Evolutionary conservation across 108 stramenopile genomes (phyloP), one percentile per base, ranked within the genome.

Genomic region (Cyclostephanos tholiformis): DNA sequence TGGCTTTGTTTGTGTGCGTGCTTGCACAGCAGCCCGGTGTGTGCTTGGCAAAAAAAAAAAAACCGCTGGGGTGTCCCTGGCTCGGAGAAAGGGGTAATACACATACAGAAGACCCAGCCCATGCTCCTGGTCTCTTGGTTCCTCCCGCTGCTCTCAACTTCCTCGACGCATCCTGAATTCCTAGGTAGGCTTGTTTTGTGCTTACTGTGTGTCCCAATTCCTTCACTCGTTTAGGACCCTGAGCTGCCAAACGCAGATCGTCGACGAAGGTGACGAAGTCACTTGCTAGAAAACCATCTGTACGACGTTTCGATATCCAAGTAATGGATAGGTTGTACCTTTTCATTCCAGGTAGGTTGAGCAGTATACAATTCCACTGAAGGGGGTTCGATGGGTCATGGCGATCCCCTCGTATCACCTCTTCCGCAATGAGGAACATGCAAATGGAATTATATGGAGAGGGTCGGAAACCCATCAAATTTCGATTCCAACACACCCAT

Each of bases 101-200:
- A 58, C 25, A 11, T 35, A 38, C 9, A 68, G 26, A 13, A 75
- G 66, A 29, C 59, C 80, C 80, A 59, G 80, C 69, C 80, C 80
- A 82, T 23, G 75, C 69, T 44, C 74, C 50, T 46, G 75, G 69
- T 16, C 20, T 41, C 49, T n/a, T 32, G 22, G 26, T 59, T 10
- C 51, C 25, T 25, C 20, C 16, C 19, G 56, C 56, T 25, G 23
- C 56, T 57, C 56, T 78, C 43, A 35, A 66, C 48, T 48, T 87
- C 84, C 38, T 77, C 1, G 38, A 80, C 0, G 86, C 86, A 70
- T 87, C 86, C 41, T 84, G 83, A n/a, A 82, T 23, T 14, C 83
- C 86, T 7, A 76, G 61, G 41, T 67, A 67, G 44, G 19, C 44
- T 35, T 67, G 51, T 30, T 26, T 66, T 8, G 53, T 38, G 10